These are phyloP conservation scores for Carex myosuroides DNA, from an alignment of 176 grass and related monocot species.

Conservation along the genomic window DNA sequence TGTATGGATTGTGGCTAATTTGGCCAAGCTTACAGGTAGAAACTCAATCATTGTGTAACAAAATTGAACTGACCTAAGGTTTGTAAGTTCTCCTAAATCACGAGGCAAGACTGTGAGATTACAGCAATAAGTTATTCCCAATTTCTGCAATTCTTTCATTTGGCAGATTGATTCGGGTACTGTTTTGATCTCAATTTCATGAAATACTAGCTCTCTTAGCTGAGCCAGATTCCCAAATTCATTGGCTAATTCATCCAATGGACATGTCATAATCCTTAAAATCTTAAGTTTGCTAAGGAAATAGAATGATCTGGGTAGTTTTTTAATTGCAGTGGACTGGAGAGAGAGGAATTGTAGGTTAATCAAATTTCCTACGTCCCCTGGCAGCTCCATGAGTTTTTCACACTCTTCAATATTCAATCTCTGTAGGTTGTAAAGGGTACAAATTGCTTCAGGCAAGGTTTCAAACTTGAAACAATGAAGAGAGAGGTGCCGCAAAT, in stretches of 20 bases:
- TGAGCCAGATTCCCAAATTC: constrained; percentile 16
- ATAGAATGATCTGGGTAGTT: constrained; percentile 14
- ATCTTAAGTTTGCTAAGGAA: constrained; percentile 14
- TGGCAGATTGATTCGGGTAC: constrained; percentile 9
- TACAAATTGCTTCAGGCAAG: constrained; percentile 18
- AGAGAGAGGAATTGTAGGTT: constrained; percentile 22
- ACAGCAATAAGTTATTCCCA: constrained; percentile 17
- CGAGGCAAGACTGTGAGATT: neutral
- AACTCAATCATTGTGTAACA: constrained; percentile 11
- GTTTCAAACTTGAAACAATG: constrained; percentile 14
- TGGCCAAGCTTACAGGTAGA: constrained; percentile 17
- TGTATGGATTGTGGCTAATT: constrained; percentile 8
- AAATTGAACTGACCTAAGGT: constrained; percentile 20
- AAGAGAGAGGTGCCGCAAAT: constrained; percentile 18
- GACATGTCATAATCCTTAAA: constrained; percentile 17
- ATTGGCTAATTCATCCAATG: constrained; percentile 11
- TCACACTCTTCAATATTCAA: constrained; percentile 16
- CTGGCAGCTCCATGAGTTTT: neutral
- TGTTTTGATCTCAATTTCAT: constrained; percentile 18
- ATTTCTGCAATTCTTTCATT: constrained; percentile 8
- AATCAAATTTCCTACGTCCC: constrained; percentile 3
- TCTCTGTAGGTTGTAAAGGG: constrained; percentile 21
- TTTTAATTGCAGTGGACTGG: constrained; percentile 20
- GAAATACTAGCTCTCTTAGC: constrained; percentile 19
- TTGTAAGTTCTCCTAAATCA: constrained; percentile 22